A percentile compares a stretch with the other conserved stretches of the same genome.
Conservation (phyloP, 805 yeast species). For the Candida silvatica region DNA sequence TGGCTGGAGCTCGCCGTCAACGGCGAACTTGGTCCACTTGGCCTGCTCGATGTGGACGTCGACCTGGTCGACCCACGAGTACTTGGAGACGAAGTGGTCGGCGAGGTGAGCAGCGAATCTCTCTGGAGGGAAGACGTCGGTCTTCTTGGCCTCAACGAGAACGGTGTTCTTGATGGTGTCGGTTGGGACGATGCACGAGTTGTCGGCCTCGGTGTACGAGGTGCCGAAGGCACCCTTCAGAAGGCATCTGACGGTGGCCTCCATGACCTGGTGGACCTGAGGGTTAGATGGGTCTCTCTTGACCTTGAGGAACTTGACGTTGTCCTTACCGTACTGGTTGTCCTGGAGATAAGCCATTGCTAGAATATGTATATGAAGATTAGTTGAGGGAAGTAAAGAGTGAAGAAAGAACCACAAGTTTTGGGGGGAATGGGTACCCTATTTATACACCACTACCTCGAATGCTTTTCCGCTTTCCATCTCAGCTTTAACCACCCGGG, state of each 20-base stretch:
- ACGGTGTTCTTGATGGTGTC: constrained; percentile 90
- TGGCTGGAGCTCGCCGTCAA: constrained; percentile 66
- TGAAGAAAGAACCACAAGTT: no score
- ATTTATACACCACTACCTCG: no score
- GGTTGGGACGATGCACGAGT: constrained; percentile 84
- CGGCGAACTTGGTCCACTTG: constrained; percentile 70
- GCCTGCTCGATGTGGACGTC: constrained; percentile 61
- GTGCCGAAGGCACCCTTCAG: constrained; percentile 72
- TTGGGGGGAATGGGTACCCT: no score
- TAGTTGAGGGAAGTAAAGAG: no score
- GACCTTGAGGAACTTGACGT: constrained; percentile 87
- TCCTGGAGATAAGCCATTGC: constrained; percentile 24
- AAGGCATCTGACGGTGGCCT: constrained; percentile 71
- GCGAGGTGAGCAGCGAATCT: constrained; percentile 81
- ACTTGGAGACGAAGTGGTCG: constrained; percentile 69
- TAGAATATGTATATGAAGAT: background rate
- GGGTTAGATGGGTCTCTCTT: constrained; percentile 70
- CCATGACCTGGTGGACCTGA: constrained; percentile 70
- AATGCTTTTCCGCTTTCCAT: no score
- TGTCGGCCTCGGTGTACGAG: constrained; percentile 84
- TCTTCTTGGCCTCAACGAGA: constrained; percentile 71
- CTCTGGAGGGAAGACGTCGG: constrained; percentile 87
- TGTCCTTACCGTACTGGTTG: constrained; percentile 84
- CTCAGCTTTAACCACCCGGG: no score
- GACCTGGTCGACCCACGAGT: constrained; percentile 67